Percentiles rank a stretch among this genome's conserved stretches.
Evolutionary conservation across 306 rosid species (phyloP).

Genomic region (Casuarina cunninghamiana): DNA sequence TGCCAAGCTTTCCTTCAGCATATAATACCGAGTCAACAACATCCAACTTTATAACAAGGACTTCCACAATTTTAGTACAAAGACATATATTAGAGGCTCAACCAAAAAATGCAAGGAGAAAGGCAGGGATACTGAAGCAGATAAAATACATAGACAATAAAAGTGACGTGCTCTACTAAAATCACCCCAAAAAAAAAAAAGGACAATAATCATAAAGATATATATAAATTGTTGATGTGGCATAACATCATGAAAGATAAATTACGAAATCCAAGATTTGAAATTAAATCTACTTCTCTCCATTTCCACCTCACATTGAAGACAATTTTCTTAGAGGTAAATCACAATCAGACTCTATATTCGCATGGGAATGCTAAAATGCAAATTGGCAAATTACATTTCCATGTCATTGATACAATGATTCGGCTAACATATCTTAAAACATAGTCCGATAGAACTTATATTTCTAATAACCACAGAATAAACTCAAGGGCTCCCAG

Average conservation of each 20-base stretch:
- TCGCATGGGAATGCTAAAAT: background rate
- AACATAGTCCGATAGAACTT: background rate
- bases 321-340: background rate
- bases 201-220: background rate
- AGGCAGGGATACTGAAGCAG: background rate
- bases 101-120: background rate
- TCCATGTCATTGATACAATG: background rate
- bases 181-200: background rate
- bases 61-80: background rate
- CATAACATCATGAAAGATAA: background rate
- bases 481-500: background rate
- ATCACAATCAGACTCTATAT: background rate
- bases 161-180: too few species aligned
- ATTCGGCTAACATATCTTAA: background rate
- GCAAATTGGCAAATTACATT: background rate
- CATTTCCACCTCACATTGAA: background rate
- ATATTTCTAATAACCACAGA: background rate
- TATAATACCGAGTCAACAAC: background rate
- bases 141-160: background rate
- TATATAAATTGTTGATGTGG: background rate
- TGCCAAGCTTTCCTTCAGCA: background rate
- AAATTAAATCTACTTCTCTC: background rate
- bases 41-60: background rate
- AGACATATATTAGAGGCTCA: background rate
- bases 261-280: background rate